phyloP scores from a whole-genome alignment of 139 green algal species.

The Diplosphaera chodatii region DNA sequence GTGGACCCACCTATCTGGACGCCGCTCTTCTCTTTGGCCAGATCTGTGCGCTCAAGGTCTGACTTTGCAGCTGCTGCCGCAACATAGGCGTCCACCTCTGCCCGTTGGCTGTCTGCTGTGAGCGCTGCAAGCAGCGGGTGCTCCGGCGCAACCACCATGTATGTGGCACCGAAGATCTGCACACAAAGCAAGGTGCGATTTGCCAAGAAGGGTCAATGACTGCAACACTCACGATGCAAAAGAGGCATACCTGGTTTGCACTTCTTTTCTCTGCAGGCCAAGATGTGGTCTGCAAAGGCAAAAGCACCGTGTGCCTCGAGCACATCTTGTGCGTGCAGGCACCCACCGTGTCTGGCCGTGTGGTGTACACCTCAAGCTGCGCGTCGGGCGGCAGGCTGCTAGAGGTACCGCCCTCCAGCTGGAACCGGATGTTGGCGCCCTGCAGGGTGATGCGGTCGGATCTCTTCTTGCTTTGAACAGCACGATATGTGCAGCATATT shows the following conservation, averaged over 20 bases:
- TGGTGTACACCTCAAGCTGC: constrained; percentile 80
- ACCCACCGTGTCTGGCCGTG: constrained; percentile 89
- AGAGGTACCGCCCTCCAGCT: constrained; percentile 6
- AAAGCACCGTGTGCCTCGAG: too few species aligned
- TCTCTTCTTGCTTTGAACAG: too few species aligned
- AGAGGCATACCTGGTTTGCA: too few species aligned
- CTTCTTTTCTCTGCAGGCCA: too few species aligned
- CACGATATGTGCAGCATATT: too few species aligned
- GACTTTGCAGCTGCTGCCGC: constrained; percentile 71
- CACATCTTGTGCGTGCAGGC: too few species aligned
- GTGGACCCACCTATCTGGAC: constrained; percentile 73
- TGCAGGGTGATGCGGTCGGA: too few species aligned
- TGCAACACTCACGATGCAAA: too few species aligned
- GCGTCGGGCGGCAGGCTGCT: background rate
- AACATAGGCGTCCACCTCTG: constrained; percentile 71
- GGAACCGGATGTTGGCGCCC: constrained; percentile 13
- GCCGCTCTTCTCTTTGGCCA: constrained; percentile 88
- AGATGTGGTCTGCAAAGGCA: too few species aligned
- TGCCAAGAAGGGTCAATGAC: too few species aligned
- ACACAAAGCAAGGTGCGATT: too few species aligned
- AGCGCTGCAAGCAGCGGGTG: constrained; percentile 70
- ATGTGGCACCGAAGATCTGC: constrained; percentile 88
- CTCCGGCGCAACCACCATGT: constrained; percentile 94
- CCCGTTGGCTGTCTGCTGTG: constrained; percentile 16
- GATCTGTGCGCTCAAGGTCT: constrained; percentile 90